Base-by-base conservation (phyloP, 2,329 filamentous ascomycete genomes). In the Scytalidium sp. region DNA sequence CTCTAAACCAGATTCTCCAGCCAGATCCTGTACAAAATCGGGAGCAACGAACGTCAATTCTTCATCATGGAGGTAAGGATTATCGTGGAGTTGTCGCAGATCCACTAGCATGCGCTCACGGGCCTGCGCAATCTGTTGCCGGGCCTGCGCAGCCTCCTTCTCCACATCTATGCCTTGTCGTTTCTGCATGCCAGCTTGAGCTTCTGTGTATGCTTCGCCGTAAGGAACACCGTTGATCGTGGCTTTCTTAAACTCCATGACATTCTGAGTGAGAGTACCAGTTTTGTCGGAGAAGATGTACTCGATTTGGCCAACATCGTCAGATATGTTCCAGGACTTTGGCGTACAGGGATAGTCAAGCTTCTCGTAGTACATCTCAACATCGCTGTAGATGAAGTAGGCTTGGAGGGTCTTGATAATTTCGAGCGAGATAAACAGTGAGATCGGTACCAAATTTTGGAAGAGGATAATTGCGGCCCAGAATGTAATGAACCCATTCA, bases 191-290 rank as follows among this genome's bases (percentile, higher is more conserved):
- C 94, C 94, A 46, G 93, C 89, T 68, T 96, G 90, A 1, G 94
- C 94, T 69, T 99, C 94, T 0, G 95, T 99, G 64, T 97, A 99
- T 1, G 94, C 94, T 71, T 99, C 94, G 54, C 95, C 94, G 59
- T 99, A 99, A 0, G 92, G 85, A 52, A 94, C 82, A n/a, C 93
- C 93, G 62, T 97, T 97, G 70, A 99, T 86, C 0, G 92, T 96
- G 49, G 88, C 91, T 70, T 99, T 99, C 70, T 97, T 99, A 81
- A 97, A 99, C 68, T 99, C 95, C 94, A 96, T 96, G 47, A 95
- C 88, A 66, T 96, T 96, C 63, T 95, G 90, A 0, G 90, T 96
- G 56, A 96, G 72, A 2, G 90, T 96, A 51, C 90, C 90, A 0
- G 90, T 96, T 71, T 96, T 96, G 75, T 96, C 90, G 0, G 90